Evolutionary conservation across 192 early-diverging fungal species (phyloP), one percentile per base, ranked within the genome.

Genomic region (Coemansia sp.): DNA sequence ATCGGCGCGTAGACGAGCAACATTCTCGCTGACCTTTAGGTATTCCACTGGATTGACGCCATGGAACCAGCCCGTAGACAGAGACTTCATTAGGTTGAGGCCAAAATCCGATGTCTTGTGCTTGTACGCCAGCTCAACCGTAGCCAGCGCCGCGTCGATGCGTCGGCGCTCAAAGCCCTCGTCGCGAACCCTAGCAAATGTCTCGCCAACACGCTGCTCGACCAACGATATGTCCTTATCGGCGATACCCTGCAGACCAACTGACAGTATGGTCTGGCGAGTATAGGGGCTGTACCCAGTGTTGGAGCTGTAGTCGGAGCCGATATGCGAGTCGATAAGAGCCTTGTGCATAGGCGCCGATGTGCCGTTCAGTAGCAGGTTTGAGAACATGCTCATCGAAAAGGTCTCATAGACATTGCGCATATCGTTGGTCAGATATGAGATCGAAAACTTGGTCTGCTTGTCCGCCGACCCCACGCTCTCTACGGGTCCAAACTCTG

Each of bases 301-400:
- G 60, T 91, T 93, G 10, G 91, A 84, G 55, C 89, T 90, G 81
- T 94, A 98, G 59, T 96, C 96, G 0, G 92, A 86, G 35, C 93
- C 96, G 8, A 98, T 75, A 45, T 92, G 90, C 53, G 91, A 86
- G 66, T 96, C 94, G 50, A 98, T 96, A 63, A 98, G 82, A 34
- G 92, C 92, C 71, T 95, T 86, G 74, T 96, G 93, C 93, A 98
- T 94, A 13, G 96, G 96, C 20, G 94, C 89, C 12, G 94, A 87
- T 45, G 94, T 84, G 7, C 96, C 95, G 70, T 93, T 89, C 13
- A 93, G 80, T n/a, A 98, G 78, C 60, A 98, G 81, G 53, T 85
- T 86, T 3, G 92, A 88, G 30, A 97, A 84, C 38, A 97, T 73
- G 40, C 87, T 83, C 72, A 96, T 83, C 24, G 91, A 89, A 65